Base-by-base conservation (phyloP, 1,139 yeast genomes). In the Saccharomycopsis crataegensis region DNA sequence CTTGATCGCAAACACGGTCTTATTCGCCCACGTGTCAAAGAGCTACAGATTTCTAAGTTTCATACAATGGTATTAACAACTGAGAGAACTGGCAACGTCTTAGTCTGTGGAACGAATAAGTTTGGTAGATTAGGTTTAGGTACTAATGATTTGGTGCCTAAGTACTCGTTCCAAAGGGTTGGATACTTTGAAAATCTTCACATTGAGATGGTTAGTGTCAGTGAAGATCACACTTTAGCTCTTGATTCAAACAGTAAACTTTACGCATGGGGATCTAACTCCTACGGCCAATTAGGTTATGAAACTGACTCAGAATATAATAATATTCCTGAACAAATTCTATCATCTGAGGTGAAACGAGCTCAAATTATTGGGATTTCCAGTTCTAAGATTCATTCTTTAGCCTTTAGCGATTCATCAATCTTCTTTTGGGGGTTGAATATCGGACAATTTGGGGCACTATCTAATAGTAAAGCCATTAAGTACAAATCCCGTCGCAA, bases 361-460 rank as follows among this genome's bases (percentile, higher is more conserved):
- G 61, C 62, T 38, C 63, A 64, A 12, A 64, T 81, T 4, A 66
- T 67, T 12, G 89, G 90, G 0, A 71, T 85, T 8, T 70, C 84
- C 0, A 84, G 88, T 11, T 87, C 96, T 1, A 81, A 78, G 31
- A 74, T 84, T 28, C 96, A 88, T 64, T 81, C 94, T 0, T 74
- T 85, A 5, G 87, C 79, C 0, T 85, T 75, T 60, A 73, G 85
- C 0, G 73, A 71, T 34, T 67, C 74, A 40, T 76, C 75, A 9
- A 62, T 89, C 7, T 79, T 72, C 58, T 69, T 82, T 43, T 89
- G 96, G 96, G 98, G 98, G 0, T 69, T 85, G 37, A 87, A 89
- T 64, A 70, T 82, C 36, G 98, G 98, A 0, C 97, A 91, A 65
- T 82, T 91, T 83, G 96, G 95, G 1, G 73, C 80, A 11, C 16